These are phyloP conservation scores for Euphorbia peplus DNA, from an alignment of 345 rosid genomes.

Conservation along the genomic window DNA sequence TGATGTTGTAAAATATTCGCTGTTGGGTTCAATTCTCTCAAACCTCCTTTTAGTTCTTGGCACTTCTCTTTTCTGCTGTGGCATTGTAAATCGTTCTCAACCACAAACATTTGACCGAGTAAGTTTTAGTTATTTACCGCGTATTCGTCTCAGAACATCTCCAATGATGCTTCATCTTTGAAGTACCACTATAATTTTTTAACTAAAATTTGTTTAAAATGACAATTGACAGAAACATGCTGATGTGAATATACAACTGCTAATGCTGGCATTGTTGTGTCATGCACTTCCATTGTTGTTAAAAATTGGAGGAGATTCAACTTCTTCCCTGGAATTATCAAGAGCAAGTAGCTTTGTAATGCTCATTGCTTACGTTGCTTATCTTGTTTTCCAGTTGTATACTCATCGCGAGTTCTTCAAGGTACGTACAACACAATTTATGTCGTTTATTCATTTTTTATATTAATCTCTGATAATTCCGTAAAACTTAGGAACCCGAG, in stretches of 20 bases:
- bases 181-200: too few species aligned
- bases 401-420: slow-evolving; percentile 42
- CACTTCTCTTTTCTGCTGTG: slow-evolving; percentile 76
- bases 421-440: too few species aligned
- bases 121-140: slow-evolving; percentile 22
- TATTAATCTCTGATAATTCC: too few species aligned
- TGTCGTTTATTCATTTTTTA: too few species aligned
- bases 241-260: slow-evolving; percentile 68
- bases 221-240: slow-evolving; percentile 72
- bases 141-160: too few species aligned
- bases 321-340: slow-evolving; percentile 49
- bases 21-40: slow-evolving; percentile 84
- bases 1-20: slow-evolving; percentile 69
- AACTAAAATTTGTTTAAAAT: not conserved
- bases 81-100: slow-evolving; percentile 68
- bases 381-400: too few species aligned
- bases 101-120: slow-evolving; percentile 79
- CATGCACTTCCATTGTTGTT: slow-evolving; percentile 70
- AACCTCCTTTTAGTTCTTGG: slow-evolving; percentile 92
- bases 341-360: slow-evolving; percentile 77
- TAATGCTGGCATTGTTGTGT: slow-evolving; percentile 72
- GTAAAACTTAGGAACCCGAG: slow-evolving; percentile 22
- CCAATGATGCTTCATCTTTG: too few species aligned
- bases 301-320: slow-evolving; percentile 29
- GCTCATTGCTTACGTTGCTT: too few species aligned